phyloP scores from a whole-genome alignment of 2,329 filamentous ascomycete genomes.

The Ambrosiella cleistominuta region DNA sequence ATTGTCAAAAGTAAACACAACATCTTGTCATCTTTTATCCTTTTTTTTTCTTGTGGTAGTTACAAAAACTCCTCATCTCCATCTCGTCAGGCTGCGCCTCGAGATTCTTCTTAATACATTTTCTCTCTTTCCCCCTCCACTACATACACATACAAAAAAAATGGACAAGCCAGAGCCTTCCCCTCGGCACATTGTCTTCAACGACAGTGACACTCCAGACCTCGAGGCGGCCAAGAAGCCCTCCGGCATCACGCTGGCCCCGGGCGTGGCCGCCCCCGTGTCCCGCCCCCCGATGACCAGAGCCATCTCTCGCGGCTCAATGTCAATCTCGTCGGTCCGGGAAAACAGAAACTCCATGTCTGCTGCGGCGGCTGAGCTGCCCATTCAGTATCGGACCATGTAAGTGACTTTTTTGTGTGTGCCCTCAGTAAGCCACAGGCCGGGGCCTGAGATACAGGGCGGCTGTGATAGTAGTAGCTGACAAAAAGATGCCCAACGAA shows the following conservation, averaged over 20 bases:
- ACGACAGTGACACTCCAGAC: slow-evolving; percentile 4
- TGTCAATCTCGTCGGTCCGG: slow-evolving; percentile 12
- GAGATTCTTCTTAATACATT: neutral
- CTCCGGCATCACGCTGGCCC: slow-evolving; percentile 1
- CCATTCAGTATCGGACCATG: slow-evolving; percentile 38
- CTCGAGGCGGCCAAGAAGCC: slow-evolving; percentile 8
- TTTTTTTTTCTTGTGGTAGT: neutral
- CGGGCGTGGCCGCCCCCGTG: slow-evolving; percentile 4
- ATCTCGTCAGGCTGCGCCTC: neutral
- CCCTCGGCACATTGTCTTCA: slow-evolving; percentile 6
- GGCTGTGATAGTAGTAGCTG: too few species aligned
- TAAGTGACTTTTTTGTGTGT: slow-evolving; percentile 19
- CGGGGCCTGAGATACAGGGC: too few species aligned
- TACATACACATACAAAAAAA: neutral
- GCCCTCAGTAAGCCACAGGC: neutral
- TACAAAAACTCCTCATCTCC: neutral
- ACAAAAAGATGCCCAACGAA: too few species aligned
- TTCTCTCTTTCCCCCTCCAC: neutral
- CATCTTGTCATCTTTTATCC: neutral
- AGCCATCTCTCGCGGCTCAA: slow-evolving; percentile 11
- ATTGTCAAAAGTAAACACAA: neutral
- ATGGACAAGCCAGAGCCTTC: slow-evolving; percentile 6
- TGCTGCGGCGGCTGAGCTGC: slow-evolving; percentile 19
- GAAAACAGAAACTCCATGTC: slow-evolving; percentile 9
- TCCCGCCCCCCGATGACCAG: slow-evolving; percentile 10